A percentile compares a stretch with the other conserved stretches of the same genome.
Evolutionary conservation across 345 rosid species (phyloP).

Genomic region (Conringia planisiliqua): DNA sequence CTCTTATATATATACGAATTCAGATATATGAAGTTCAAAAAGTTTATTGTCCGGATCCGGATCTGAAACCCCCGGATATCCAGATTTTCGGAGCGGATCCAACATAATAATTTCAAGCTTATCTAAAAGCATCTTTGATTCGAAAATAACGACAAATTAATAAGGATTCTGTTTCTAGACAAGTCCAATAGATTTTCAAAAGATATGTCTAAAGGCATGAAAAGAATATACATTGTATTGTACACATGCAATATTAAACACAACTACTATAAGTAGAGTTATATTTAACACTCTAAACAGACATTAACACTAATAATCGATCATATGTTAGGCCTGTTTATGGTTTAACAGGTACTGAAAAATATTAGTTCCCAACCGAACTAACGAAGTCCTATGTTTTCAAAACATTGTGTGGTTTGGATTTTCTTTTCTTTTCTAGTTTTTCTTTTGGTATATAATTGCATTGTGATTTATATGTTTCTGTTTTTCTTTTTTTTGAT

Average conservation of each 20-base stretch:
- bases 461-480: not conserved
- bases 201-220: not conserved
- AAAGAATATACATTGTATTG: not conserved
- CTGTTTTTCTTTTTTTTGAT: not conserved
- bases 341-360: no score
- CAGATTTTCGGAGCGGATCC: no score
- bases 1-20: no score
- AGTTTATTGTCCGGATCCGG: no score
- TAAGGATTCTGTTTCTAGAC: constrained; percentile 10
- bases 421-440: not conserved
- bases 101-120: no score
- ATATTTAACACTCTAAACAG: not conserved
- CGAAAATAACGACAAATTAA: not conserved
- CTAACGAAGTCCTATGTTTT: no score
- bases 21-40: no score
- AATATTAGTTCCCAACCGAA: no score
- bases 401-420: not conserved
- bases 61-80: no score
- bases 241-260: not conserved
- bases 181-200: constrained; percentile 5
- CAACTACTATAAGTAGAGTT: not conserved
- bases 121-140: constrained; percentile 2
- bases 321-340: not conserved
- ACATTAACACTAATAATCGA: not conserved
- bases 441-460: not conserved